Base-by-base conservation (phyloP, 2,329 filamentous ascomycete genomes). In the Aspergillus intermedius region DNA sequence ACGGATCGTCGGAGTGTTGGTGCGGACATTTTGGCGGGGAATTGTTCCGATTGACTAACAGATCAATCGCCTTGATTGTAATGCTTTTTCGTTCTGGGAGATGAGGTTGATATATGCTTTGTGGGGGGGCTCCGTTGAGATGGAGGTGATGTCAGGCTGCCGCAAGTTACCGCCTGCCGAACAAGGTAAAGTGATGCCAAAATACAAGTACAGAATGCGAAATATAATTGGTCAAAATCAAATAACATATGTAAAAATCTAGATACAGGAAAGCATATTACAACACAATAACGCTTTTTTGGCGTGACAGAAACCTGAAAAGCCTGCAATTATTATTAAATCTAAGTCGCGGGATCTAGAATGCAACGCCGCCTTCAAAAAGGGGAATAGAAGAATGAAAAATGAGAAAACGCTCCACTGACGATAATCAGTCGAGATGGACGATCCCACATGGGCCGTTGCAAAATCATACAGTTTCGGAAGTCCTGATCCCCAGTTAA, bases 131-230 rank as follows among this genome's bases (percentile, higher is more conserved):
- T 40, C 37, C 17, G 37, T 40, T 19, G 15, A 23, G 42, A 46
- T 49, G 28, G 6, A n/a, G 23, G 55, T 59, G 53, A 60, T 59
- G 57, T 60, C 54, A 60, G 45, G 47, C 32, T 58, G 53, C 48
- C 52, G n/a, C 8, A 1, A 13, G 37, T 48, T 22, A 59, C 57
- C 57, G 53, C 54, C 44, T 60, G 34, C 49, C 47, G 13, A 2
- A 13, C 2, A 13, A 22, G 7, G 9, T 13, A 22, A 23, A 41
- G 6, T 3, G 10, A 22, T 19, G 13, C 23, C 6, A 23, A 17
- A 23, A 41, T 19, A 12, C 19, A 10, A 5, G 12, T 19, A 17
- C 5, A 21, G 17, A 7, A 21, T 39, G n/a, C 15, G 25, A 28
- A 28, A 28, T 10, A 10, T 9, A 28, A 30, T 30, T 30, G 25